Percentiles rank a stretch among this genome's conserved stretches.
Evolutionary conservation across 2,329 filamentous ascomycete genomes (phyloP).

Genomic region (Diaporthe ilicicola): DNA sequence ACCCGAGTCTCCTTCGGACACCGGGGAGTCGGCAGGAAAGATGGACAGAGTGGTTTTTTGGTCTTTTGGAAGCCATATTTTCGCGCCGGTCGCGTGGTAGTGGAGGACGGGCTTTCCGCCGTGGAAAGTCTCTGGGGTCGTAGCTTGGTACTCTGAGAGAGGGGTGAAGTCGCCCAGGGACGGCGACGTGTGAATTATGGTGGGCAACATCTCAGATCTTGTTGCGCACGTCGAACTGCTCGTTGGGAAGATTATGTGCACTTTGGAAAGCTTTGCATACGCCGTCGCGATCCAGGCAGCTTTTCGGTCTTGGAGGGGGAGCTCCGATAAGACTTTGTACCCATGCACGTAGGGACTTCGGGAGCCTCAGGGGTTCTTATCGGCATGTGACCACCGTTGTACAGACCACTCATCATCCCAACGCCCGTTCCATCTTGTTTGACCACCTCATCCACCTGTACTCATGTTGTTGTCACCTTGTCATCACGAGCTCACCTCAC

Average conservation of each 20-base stretch:
- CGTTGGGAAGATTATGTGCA: constrained; percentile 30
- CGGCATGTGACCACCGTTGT: constrained; percentile 15
- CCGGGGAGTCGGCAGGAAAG: constrained; percentile 52
- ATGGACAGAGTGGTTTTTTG: constrained; percentile 64
- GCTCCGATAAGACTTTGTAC: constrained; percentile 12
- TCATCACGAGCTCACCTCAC: neutral
- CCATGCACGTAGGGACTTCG: neutral
- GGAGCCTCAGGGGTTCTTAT: neutral
- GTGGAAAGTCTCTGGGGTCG: constrained; percentile 78
- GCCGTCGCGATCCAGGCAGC: neutral
- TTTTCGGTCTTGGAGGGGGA: constrained; percentile 25
- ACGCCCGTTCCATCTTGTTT: neutral
- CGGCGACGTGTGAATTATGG: constrained; percentile 66
- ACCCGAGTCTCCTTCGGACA: constrained; percentile 45
- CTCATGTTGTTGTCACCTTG: neutral
- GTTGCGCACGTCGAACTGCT: constrained; percentile 21
- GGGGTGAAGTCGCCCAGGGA: constrained; percentile 67
- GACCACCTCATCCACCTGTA: neutral
- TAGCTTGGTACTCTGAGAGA: constrained; percentile 74
- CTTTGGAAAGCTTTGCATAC: constrained; percentile 27
- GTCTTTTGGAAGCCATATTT: constrained; percentile 64
- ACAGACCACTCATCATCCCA: neutral
- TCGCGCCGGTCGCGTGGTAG: constrained; percentile 64
- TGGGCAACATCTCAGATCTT: constrained; percentile 51
- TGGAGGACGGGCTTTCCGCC: constrained; percentile 76